A percentile compares a stretch with the other conserved stretches of the same genome.
Conservation (phyloP, 2,329 filamentous ascomycete species). For the Fonsecaea erecta region DNA sequence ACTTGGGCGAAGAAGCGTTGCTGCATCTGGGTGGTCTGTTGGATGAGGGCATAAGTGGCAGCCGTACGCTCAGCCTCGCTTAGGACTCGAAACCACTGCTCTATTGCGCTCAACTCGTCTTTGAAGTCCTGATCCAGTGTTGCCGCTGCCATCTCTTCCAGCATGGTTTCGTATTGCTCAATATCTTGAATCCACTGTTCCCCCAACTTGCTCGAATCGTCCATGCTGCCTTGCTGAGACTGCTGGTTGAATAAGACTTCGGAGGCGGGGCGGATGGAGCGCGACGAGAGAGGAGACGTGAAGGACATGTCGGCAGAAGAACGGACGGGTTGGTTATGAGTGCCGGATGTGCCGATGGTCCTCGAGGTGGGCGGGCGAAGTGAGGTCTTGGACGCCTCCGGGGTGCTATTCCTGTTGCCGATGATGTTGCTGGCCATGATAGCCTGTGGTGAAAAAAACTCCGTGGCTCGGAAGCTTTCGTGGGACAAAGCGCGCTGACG, state of each 20-base stretch:
- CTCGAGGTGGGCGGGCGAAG: conserved; percentile 84
- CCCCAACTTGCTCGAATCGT: conserved; percentile 90
- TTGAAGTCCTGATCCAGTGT: conserved; percentile 99
- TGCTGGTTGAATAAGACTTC: conserved; percentile 88
- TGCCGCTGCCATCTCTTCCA: conserved; percentile 98
- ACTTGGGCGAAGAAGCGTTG: conserved; percentile 99
- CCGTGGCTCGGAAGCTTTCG: conserved; percentile 7
- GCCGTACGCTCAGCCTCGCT: conserved; percentile 96
- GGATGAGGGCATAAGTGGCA: conserved; percentile 89
- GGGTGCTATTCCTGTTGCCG: conserved; percentile 94
- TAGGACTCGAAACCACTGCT: conserved; percentile 98
- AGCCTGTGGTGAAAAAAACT: conserved; percentile 8
- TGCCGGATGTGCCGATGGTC: conserved; percentile 66
- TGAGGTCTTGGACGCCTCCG: conserved; percentile 81
- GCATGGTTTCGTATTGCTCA: conserved; percentile 96
- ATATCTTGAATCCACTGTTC: conserved; percentile 99
- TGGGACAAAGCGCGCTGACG: conserved; percentile 20
- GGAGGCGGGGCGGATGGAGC: conserved; percentile 86
- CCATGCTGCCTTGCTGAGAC: conserved; percentile 68
- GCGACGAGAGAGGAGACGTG: conserved; percentile 70
- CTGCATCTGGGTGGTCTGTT: conserved; percentile 98
- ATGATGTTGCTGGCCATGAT: conserved; percentile 68
- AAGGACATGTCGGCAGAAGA: conserved; percentile 96
- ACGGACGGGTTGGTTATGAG: conserved; percentile 68
- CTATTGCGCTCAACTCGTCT: conserved; percentile 96